These are phyloP conservation scores for Apiotrichum brassicae DNA, from an alignment of 1,284 basidiomycete species.

Conservation along the genomic window DNA sequence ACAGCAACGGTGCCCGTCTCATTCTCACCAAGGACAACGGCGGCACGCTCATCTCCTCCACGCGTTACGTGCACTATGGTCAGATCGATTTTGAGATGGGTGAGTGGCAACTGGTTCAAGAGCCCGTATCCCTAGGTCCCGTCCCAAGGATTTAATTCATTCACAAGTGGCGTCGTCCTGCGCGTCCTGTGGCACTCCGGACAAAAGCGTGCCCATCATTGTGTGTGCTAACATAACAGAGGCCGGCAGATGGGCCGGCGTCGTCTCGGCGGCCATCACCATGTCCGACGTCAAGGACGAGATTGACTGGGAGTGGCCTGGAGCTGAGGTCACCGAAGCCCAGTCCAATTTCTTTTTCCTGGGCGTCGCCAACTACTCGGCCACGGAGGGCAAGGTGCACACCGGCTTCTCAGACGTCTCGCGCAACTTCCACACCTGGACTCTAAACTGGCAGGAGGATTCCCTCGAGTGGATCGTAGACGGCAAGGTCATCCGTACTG, in stretches of 20 bases:
- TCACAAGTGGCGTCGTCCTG: too few relatives aligned
- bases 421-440: constrained; percentile 66
- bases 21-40: constrained; percentile 51
- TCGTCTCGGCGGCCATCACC: constrained; percentile 75
- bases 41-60: constrained; percentile 69
- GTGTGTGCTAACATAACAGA: constrained; percentile 23
- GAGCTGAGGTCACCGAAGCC: constrained; percentile 53
- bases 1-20: constrained; percentile 56
- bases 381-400: constrained; percentile 40
- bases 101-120: constrained; percentile 9
- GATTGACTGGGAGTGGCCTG: constrained; percentile 67
- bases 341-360: constrained; percentile 67
- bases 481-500: constrained; percentile 60
- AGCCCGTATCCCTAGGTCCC: too few relatives aligned
- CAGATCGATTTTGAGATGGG: constrained; percentile 61
- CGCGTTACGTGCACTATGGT: constrained; percentile 74
- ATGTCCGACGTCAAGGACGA: constrained; percentile 78
- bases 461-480: constrained; percentile 63
- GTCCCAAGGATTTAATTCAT: too few relatives aligned
- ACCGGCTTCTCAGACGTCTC: constrained; percentile 58
- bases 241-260: constrained; percentile 57
- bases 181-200: too few relatives aligned
- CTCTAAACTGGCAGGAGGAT: constrained; percentile 73
- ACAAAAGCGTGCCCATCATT: too few relatives aligned
- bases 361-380: constrained; percentile 54